Percentiles rank a stretch among this genome's conserved stretches.
Evolutionary conservation across 2,329 filamentous ascomycete genomes (phyloP).

Genomic region (Stagonosporopsis cucurbitacearum): DNA sequence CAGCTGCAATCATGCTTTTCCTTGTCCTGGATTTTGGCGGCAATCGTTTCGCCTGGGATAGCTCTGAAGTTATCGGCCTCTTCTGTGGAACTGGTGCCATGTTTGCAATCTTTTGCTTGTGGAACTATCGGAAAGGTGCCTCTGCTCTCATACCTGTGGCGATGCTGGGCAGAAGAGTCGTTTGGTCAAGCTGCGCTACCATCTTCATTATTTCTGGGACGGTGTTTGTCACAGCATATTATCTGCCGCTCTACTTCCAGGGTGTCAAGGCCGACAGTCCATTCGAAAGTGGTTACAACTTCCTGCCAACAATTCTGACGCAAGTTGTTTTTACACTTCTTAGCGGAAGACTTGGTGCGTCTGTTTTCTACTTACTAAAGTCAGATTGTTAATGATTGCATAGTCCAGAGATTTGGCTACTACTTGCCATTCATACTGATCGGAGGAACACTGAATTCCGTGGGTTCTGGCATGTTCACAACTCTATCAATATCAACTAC

Average conservation of each 20-base stretch:
- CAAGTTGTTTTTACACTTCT: conserved; percentile 53
- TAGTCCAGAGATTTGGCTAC: too few relatives aligned
- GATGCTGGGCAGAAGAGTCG: conserved; percentile 16
- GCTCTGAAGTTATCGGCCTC: conserved; percentile 59
- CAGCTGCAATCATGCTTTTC: conserved; percentile 55
- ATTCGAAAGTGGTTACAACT: conserved; percentile 25
- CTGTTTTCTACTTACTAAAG: conserved; percentile 32
- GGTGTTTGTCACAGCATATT: conserved; percentile 69
- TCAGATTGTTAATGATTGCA: too few relatives aligned
- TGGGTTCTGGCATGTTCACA: too few relatives aligned
- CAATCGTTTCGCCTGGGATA: conserved; percentile 56
- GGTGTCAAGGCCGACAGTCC: conserved; percentile 62
- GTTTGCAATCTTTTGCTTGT: conserved; percentile 60
- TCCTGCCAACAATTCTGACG: conserved; percentile 23
- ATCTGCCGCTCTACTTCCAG: conserved; percentile 74
- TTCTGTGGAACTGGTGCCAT: conserved; percentile 54
- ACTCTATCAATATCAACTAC: conserved; percentile 42
- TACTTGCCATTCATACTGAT: too few relatives aligned
- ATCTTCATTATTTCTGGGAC: conserved; percentile 66
- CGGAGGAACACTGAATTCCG: too few relatives aligned
- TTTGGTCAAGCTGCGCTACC: conserved; percentile 45
- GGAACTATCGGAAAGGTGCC: conserved; percentile 65
- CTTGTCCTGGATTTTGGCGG: conserved; percentile 60
- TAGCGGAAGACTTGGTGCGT: conserved; percentile 35
- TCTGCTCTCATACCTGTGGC: conserved; percentile 66